Percentiles rank a stretch among this genome's conserved stretches.
These are phyloP conservation scores for Paulownia fortunei DNA, from an alignment of 257 asterid species.

Conservation along the genomic window DNA sequence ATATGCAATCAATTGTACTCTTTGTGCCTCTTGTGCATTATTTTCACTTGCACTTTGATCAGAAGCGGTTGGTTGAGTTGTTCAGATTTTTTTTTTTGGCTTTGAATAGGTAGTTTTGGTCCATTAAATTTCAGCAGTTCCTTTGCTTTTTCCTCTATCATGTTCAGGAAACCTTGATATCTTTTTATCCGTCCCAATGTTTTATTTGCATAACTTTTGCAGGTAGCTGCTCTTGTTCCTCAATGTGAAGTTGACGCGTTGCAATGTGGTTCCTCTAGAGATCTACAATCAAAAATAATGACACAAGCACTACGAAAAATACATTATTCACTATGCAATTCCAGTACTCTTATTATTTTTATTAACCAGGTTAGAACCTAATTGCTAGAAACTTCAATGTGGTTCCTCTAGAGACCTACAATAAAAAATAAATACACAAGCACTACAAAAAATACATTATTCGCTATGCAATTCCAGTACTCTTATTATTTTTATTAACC, in stretches of 20 bases:
- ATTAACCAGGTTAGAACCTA: constrained; percentile 77
- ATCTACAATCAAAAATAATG: constrained; percentile 76
- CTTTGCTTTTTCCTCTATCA: too few species aligned
- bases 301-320: constrained; percentile 89
- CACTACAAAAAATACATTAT: constrained; percentile 83
- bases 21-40: too few species aligned
- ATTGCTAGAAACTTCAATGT: constrained; percentile 32
- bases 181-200: constrained; percentile 1
- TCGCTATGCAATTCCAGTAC: constrained; percentile 84
- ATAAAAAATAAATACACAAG: constrained; percentile 81
- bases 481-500: constrained; percentile 87
- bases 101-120: too few species aligned
- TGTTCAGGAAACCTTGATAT: constrained; percentile 6
- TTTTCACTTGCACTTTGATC: too few species aligned
- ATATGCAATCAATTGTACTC: too few species aligned
- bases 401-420: constrained; percentile 62
- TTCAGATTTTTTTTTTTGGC: too few species aligned
- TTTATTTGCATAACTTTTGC: constrained; percentile 39
- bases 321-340: constrained; percentile 79
- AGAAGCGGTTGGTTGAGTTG: too few species aligned
- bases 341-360: constrained; percentile 82
- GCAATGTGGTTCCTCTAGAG: constrained; percentile 53
- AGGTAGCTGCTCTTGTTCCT: constrained; percentile 99
- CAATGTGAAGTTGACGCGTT: constrained; percentile 68
- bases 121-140: too few species aligned